Evolutionary conservation across 441 rosid genomes (phyloP), one percentile per base, ranked within the genome.

Genomic region (Bocquillonia castaneifolia): DNA sequence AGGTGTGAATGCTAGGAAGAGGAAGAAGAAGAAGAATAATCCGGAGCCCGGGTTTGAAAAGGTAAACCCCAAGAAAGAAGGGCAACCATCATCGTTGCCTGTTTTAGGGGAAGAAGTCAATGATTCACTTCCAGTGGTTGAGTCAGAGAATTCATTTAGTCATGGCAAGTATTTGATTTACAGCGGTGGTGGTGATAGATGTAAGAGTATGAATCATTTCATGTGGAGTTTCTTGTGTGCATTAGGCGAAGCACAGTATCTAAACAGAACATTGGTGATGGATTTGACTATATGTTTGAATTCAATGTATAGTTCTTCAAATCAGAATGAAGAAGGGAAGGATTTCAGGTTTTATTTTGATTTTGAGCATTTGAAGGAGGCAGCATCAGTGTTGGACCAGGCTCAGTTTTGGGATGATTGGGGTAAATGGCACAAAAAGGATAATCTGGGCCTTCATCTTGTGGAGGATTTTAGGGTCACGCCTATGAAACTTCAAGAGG

Each of bases 161-260:
- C 77, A 3, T 7, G 92, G 90, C 0, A 91, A 80, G 82, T 89
- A 89, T 76, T 78, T 91, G 85, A 70, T 89, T 72, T 91, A 93
- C 64, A 68, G 23, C 36, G 96, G 91, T n/a, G 92, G 96, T 23
- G 93, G 95, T 20, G 98, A 91, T 68, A 79, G 91, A 79, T 93
- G 96, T 73, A 91, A 91, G 88, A 89, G 85, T 73, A 89, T 93
- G 93, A 88, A 91, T 73, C 96, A 93, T 78, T 93, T 77, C 59
- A 73, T 91, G 67, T 93, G 96, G 96, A 91, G 97, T 73, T 93
- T 88, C 86, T 79, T 89, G 79, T 93, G 96, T 84, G 93, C 98
- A 25, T 73, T 89, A 47, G 98, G 97, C 23, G 98, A 93, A 82
- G 98, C 97, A 0, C 96, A 87, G 77, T 91, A 89, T 80, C 69